Percentiles rank a stretch among this genome's conserved stretches.
These are phyloP conservation scores for Dictyostelium gargantuum DNA, from an alignment of 208 protist genomes.

Conservation along the genomic window DNA sequence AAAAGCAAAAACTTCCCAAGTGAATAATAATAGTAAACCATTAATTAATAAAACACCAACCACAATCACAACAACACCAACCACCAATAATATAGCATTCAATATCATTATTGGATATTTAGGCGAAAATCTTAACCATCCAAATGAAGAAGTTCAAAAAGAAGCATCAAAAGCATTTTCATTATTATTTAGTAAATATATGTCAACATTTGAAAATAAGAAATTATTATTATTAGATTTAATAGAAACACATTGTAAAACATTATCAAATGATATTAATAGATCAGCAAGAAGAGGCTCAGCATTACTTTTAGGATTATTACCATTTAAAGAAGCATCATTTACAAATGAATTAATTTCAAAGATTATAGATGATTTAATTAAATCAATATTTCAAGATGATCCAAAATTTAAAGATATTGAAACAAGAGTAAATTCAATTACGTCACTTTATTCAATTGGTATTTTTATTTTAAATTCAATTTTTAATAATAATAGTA, in stretches of 20 bases:
- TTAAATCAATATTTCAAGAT: constrained; percentile 25
- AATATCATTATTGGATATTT: constrained; percentile 80
- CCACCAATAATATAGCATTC: not conserved
- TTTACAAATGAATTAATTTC: not conserved
- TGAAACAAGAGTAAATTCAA: constrained; percentile 48
- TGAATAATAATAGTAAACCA: not conserved
- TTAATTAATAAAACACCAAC: not conserved
- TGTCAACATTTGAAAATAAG: constrained; percentile 66
- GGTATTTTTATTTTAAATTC: not conserved
- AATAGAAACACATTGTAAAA: not conserved
- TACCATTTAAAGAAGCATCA: not conserved
- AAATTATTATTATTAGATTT: not conserved
- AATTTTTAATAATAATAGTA: not conserved
- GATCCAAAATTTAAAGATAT: constrained; percentile 36
- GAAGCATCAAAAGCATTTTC: constrained; percentile 35
- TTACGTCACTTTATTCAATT: not conserved
- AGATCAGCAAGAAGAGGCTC: constrained; percentile 17
- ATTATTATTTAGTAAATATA: constrained; percentile 44
- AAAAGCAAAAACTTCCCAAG: not conserved
- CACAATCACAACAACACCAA: not conserved
- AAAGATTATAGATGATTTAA: not conserved
- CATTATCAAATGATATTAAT: not conserved
- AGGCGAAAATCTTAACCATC: constrained; percentile 91
- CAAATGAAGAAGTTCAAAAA: constrained; percentile 72
- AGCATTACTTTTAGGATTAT: not conserved